Evolutionary conservation across 2,329 filamentous ascomycete genomes (phyloP), one percentile per base, ranked within the genome.

Genomic region (Apiospora marii): DNA sequence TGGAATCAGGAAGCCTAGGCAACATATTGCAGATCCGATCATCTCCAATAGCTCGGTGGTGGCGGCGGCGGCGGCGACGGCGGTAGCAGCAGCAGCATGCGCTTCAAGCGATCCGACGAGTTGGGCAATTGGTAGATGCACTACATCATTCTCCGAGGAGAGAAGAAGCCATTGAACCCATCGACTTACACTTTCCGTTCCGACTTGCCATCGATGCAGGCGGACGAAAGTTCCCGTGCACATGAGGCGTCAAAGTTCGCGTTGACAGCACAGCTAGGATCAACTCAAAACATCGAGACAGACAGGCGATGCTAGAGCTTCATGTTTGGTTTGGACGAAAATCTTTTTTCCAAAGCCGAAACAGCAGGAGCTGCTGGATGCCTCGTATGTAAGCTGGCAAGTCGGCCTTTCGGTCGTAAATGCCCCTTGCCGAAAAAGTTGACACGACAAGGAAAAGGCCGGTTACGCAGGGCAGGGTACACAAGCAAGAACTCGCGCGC

Each of bases 391-490:
- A 48, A 2, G 5, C 19, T 7, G 49, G 24, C 49, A 30, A 5
- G 49, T 53, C 49, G 51, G 51, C 19, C 7, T 34, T 37, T 61
- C 53, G 53, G 53, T 37, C 53, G 22, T 37, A 37, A 34, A 64
- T 64, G 58, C 58, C 34, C 58, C 58, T 64, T 37, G 58, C 34
- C 34, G 58, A 64, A 2, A 64, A 64, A 64, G 34, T n/a, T 64
- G 16, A 64, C 12, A 34, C n/a, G n/a, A 51, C 49, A 51, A 51
- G 49, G 49, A 51, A 24, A 27, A 14, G 49, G 13, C 49, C n/a
- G n/a, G 49, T 27, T 51, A 51, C n/a, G n/a, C 49, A 24, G 37
- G 37, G 37, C 37, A 13, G 58, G 58, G 22, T n/a, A 64, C 58
- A 64, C 58, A 41, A 64, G 41, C 34, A 41, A 64, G 58, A 64